Evolutionary conservation across 768 basidiomycete species (phyloP), one percentile per base, ranked within the genome.

Genomic region (Solioccasus polychromus): DNA sequence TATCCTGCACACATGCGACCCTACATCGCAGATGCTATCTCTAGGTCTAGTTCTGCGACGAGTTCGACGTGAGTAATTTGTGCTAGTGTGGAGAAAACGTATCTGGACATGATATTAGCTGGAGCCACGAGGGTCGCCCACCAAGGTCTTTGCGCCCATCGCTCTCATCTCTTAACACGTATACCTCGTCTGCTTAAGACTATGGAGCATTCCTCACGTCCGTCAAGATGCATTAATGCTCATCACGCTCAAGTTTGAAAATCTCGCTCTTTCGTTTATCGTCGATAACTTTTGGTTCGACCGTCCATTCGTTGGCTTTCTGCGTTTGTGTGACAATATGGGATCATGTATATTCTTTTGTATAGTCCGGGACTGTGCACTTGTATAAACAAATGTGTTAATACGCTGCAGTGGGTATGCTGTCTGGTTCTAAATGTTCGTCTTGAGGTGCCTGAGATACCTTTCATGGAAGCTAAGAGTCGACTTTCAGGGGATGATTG

Each of bases 31-130:
- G 54, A 66, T 24, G 28, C 51, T 1, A 63, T 66, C 39, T 66
- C 66, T 12, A 62, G 64, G 40, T 66, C 64, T 19, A 68, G 57
- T 39, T 66, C 64, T 22, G 55, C 59, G 40, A 66, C 66, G 11
- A 62, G 64, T 35, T 66, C 66, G 11, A 68, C 50, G 66, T 66
- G 40, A 47, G 62, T 49, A 15, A 38, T 45, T 35, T 22, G 8
- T 39, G 15, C 17, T 26, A 35, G 45, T n/a, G 5, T 50, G 10
- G 22, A 39, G 9, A 8, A n/a, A 22, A 2, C 12, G 23, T 39
- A 42, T 53, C 32, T 42, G 22, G 24, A 60, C 31, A 12, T 42
- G 19, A 40, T 38, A 6, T 42, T 53, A 66, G 64, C 43, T 66
- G 64, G 61, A 68, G 66, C 45, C 54, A 55, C 7, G 66, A 60